Conservation (phyloP, 78 protist genomes). For the Polysphondylium violaceum region DNA sequence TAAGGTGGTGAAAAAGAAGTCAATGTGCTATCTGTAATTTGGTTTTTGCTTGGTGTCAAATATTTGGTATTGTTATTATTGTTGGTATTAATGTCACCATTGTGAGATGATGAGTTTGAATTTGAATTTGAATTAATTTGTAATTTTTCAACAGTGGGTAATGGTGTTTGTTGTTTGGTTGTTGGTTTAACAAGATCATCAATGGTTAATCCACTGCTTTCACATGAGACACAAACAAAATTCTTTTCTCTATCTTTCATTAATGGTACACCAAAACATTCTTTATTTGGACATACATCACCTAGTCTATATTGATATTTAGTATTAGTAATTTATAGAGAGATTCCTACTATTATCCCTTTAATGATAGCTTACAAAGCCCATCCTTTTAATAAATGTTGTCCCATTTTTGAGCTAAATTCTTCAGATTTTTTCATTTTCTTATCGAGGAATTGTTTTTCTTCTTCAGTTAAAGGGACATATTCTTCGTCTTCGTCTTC, state of each 20-base stretch:
- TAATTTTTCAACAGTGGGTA: neutral
- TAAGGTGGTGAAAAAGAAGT: constrained; percentile 32
- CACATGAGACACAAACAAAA: constrained; percentile 67
- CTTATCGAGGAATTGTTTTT: constrained; percentile 32
- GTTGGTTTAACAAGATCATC: neutral
- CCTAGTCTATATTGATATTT: constrained; percentile 27
- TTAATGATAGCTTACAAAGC: constrained; percentile 32
- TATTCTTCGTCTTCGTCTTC: constrained; percentile 44
- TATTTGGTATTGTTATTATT: neutral
- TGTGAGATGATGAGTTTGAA: neutral
- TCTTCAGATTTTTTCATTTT: constrained; percentile 68
- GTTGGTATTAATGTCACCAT: neutral
- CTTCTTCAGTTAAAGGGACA: constrained; percentile 35
- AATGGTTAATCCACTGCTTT: neutral
- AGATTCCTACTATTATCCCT: neutral
- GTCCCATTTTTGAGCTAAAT: constrained; percentile 63
- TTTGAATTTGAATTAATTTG: neutral
- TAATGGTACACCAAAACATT: constrained; percentile 56
- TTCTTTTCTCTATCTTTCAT: constrained; percentile 68
- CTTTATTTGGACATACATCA: constrained; percentile 68
- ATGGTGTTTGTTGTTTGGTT: neutral
- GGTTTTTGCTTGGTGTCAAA: neutral
- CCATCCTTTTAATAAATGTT: constrained; percentile 59
- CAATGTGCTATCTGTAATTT: neutral
- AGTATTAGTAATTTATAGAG: neutral